Base-by-base conservation (phyloP, 78 protist species). In the Creolimax fragrantissima region DNA sequence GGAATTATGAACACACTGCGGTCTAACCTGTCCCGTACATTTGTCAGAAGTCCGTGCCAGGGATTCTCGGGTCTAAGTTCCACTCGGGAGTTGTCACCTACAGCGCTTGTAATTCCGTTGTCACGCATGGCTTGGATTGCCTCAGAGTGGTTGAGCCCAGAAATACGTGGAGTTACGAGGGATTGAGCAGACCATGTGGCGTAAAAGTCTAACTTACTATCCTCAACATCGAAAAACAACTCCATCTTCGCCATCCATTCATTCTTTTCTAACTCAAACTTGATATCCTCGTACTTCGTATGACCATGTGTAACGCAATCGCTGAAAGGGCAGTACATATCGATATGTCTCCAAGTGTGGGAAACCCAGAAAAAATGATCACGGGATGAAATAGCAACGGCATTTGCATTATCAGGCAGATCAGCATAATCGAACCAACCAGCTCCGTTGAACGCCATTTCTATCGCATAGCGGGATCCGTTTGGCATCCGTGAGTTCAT, bases 21-120 rank as follows among this genome's bases (percentile, higher is more conserved):
- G 5, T 84, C 92, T 90, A 4, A 7, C 4, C 42, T 43, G 81
- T 90, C 92, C 4, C 4, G 5, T 43, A 7, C 5, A 32, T 5
- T 5, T 2, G 89, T 91, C 3, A 24, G 41, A 2, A 91, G 7
- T 7, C 89, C 86, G 5, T 74, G 88, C 42, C 32, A 91, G 44
- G 88, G 88, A n/a, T 74, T 74, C 35, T 58, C 35, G 2, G 92
- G 89, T 24, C 11, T 5, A 37, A 91, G 86, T 81, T 58, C 41
- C 5, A 84, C 89, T 24, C 89, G 42, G 5, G 92, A 91, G 86
- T 91, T 91, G 81, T 91, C 92, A 7, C 92, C 92, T 24, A 91
- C 92, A 35, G 89, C 42, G 6, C 5, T 3, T n/a, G n/a, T 6
- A 24, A 91, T 44, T 32, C 84, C 84, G 35, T 37, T 74, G 74